These are phyloP conservation scores for Fusarium setosum DNA, from an alignment of 2,329 filamentous ascomycete species.

Conservation along the genomic window DNA sequence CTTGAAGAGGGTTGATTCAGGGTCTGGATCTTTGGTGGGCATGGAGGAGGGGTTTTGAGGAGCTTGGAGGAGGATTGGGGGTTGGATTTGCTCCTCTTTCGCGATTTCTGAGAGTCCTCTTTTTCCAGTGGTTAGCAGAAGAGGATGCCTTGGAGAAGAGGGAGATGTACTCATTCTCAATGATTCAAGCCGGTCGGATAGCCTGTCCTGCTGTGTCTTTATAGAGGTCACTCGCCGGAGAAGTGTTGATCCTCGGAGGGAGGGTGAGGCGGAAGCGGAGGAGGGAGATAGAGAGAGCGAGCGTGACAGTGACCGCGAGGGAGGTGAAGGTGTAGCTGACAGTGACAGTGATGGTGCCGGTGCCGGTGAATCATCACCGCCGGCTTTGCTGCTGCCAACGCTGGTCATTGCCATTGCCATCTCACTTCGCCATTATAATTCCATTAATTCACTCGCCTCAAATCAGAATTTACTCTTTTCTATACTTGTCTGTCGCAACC, in stretches of 20 bases:
- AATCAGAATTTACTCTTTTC: too few species aligned
- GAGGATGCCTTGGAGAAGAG: not conserved
- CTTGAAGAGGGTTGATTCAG: not conserved
- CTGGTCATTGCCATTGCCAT: too few species aligned
- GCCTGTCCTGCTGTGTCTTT: not conserved
- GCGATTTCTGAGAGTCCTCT: conserved; percentile 6
- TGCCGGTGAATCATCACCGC: too few species aligned
- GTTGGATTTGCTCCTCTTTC: conserved; percentile 28
- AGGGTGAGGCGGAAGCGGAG: not conserved
- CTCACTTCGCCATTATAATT: too few species aligned
- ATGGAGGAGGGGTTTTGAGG: conserved; percentile 4
- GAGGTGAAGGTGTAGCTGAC: not conserved
- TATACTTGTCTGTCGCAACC: too few species aligned
- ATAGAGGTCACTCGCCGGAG: conserved; percentile 25
- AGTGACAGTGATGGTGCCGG: too few species aligned
- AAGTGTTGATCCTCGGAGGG: not conserved
- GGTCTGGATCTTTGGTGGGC: not conserved
- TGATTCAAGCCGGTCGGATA: conserved; percentile 23
- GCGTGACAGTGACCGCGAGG: not conserved
- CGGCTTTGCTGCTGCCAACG: too few species aligned
- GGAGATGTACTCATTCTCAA: conserved; percentile 32
- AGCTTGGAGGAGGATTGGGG: conserved; percentile 3
- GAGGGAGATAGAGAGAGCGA: not conserved
- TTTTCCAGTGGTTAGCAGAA: not conserved
- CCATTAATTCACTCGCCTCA: too few species aligned